Percentiles rank a stretch among this genome's conserved stretches.
These are phyloP conservation scores for Xylaria sp. DNA, from an alignment of 2,329 filamentous ascomycete genomes.

Conservation along the genomic window DNA sequence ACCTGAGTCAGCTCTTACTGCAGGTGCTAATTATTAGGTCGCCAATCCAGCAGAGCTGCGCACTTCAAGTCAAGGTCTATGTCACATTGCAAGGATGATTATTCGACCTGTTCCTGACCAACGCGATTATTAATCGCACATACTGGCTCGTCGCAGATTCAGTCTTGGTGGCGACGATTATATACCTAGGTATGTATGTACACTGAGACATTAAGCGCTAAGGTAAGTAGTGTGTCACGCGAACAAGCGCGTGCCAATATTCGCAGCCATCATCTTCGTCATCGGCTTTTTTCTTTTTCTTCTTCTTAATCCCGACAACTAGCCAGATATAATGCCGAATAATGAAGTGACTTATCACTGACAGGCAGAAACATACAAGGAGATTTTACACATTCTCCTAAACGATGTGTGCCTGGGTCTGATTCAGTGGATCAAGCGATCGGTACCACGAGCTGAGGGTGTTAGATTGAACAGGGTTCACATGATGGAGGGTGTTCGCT, in stretches of 20 bases:
- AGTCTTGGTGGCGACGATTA: slow-evolving; percentile 26
- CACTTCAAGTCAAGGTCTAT: background rate
- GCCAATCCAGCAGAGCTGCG: background rate
- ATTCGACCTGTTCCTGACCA: background rate
- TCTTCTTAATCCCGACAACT: background rate
- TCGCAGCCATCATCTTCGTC: background rate
- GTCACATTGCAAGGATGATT: background rate
- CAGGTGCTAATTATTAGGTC: background rate
- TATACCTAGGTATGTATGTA: too few species aligned
- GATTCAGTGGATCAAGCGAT: slow-evolving; percentile 34
- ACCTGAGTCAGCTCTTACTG: too few species aligned
- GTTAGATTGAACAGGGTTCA: slow-evolving; percentile 22
- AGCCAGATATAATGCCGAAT: background rate
- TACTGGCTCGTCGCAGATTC: slow-evolving; percentile 11
- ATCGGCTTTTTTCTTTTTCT: slow-evolving; percentile 4
- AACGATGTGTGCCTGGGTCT: slow-evolving; percentile 1
- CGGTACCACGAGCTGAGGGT: slow-evolving; percentile 25
- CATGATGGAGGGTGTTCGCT: slow-evolving; percentile 32
- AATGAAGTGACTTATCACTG: background rate
- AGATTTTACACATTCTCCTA: slow-evolving; percentile 17
- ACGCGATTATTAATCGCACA: background rate
- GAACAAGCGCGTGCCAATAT: slow-evolving; percentile 7
- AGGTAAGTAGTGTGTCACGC: background rate
- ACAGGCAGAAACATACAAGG: background rate
- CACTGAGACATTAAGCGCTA: background rate